Evolutionary conservation across 1,139 yeast genomes (phyloP), one percentile per base, ranked within the genome.

Genomic region (Kodamaea ohmeri): DNA sequence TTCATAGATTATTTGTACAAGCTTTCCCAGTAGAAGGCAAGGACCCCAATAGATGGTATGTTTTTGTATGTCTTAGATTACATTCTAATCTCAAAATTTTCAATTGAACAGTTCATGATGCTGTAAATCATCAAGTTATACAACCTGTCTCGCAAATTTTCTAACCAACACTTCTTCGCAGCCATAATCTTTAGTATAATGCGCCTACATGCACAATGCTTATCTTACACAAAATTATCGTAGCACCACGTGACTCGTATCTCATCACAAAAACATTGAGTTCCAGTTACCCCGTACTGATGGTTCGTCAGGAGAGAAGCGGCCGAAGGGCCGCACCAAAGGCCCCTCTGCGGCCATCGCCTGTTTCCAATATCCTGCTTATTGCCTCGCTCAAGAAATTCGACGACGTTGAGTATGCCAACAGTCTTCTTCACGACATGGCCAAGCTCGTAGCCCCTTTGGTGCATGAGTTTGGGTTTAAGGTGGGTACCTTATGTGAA

Each of bases 401-500:
- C 52, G 71, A 78, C 2, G 71, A 76, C 39, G 63, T 70, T 37
- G 84, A 79, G 17, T 64, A 73, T 42, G 89, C 92, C 0, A 57
- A 72, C 17, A 70, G 74, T 16, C 50, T 83, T 17, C 60, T 84
- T 5, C 82, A 80, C 47, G 78, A 80, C 32, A 67, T 82, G 12
- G 85, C 87, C 9, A 71, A 68, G 27, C 54, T 66, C 12, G 85
- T 80, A 24, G 82, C 87, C 0, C 96, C 96, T 1, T 61, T 92
- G 37, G 86, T 92, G 78, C 75, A 78, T 41, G 76, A 77, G 36
- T 73, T 80, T 47, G 73, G 75, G 12, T 77, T 86, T 54, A 76
- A 73, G 42, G 92, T 90, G 3, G 80, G 79, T 1, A 65, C 76
- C 0, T 58, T 92, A 15, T 78, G 86, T 49, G 98, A 92, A 60